Base-by-base conservation (phyloP, 202 grass and related monocot species). In the Brachypodium distachyon region DNA sequence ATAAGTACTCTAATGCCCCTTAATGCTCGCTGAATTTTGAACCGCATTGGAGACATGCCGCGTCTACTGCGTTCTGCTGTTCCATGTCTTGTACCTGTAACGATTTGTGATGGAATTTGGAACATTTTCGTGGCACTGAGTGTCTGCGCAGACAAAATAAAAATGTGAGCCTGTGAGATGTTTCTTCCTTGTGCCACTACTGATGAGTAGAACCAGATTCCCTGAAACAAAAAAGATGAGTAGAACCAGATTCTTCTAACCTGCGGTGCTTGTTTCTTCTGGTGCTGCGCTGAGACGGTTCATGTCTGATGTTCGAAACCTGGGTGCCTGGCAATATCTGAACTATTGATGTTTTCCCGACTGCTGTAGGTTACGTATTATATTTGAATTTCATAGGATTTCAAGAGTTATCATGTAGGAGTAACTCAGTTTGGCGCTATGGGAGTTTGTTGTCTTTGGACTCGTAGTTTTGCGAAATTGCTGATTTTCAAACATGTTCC, bases 11-110 rank as follows among this genome's bases (percentile, higher is more conserved):
- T 0, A 9, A 23, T 29, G 46, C 13, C 46, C 2, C 32, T 23
- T 82, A 52, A 23, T 10, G 41, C 40, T 23, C 7, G 37, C 61
- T 76, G 62, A 67, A 41, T 75, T 83, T 69, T 77, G 39, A 59
- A 61, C 25, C 14, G 50, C 4, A 19, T 69, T 12, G 4, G 23
- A 13, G 47, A 56, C 25, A 49, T 69, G 27, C 5, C 3, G 8
- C 70, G 31, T 18, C 32, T 28, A 22, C 41, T 3, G 9, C 5
- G 5, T 19, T 39, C 54, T 26, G 61, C 13, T 38, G 17, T 49
- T 49, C 31, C 21, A 38, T 70, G 42, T 48, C 25, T 42, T 61
- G 23, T 23, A 18, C 72, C 31, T 68, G 53, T 40, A 67, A 60
- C 72, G 52, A 18, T 70, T 41, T 14, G 17, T 17, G 36, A 61